Percentiles rank a stretch among this genome's conserved stretches.
Evolutionary conservation across 257 asterid genomes (phyloP).

Genomic region (Rehmannia glutinosa): DNA sequence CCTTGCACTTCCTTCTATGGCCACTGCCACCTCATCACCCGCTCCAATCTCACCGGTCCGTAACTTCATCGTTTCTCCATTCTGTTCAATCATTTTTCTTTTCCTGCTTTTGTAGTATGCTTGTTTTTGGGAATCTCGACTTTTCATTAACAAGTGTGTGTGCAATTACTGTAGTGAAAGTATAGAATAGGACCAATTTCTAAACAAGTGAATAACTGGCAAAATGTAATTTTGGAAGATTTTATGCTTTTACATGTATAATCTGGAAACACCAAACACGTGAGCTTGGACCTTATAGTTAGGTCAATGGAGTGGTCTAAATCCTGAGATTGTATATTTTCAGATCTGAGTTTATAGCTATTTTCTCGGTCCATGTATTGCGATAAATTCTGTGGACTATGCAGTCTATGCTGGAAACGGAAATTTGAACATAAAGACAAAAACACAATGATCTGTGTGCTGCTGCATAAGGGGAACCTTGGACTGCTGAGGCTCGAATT

Average conservation of each 20-base stretch:
- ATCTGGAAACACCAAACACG: background rate
- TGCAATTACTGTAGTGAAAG: conserved; percentile 1
- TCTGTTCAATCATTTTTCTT: no score
- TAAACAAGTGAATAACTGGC: background rate
- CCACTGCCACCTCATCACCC: conserved; percentile 36
- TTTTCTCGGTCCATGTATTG: background rate
- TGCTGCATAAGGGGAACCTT: no score
- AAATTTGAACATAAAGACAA: no score
- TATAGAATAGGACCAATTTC: background rate
- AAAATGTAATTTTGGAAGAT: background rate
- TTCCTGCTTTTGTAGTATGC: background rate
- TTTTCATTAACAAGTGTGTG: background rate
- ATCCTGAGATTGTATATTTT: background rate
- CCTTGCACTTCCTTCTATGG: conserved; percentile 37
- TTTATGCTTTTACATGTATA: background rate
- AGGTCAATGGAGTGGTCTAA: background rate
- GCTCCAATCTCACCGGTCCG: conserved; percentile 34
- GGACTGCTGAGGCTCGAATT: background rate
- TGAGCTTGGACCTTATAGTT: background rate
- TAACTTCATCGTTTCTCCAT: background rate
- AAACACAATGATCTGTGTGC: no score
- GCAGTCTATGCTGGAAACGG: no score
- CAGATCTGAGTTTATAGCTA: background rate
- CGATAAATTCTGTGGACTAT: no score
- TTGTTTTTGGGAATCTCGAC: background rate